phyloP scores from a whole-genome alignment of 2,329 filamentous ascomycete species.

The Stagonosporopsis vannaccii region DNA sequence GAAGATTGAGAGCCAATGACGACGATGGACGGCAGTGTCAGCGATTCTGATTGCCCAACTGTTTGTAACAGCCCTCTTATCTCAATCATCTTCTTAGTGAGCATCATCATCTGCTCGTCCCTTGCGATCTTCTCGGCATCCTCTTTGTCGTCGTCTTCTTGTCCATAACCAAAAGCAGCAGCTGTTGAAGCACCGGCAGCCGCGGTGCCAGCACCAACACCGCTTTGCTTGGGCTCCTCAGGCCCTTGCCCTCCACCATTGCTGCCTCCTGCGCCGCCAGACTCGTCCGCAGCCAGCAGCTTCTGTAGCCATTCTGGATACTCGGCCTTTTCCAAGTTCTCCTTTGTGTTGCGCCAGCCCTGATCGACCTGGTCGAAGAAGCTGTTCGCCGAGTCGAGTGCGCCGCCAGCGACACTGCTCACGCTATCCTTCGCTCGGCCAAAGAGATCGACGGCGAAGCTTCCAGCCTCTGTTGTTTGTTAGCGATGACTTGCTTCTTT shows the following conservation, averaged over 20 bases:
- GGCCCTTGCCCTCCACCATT: conserved; percentile 51
- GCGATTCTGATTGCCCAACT: conserved; percentile 86
- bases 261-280: conserved; percentile 49
- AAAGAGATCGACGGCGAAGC: conserved; percentile 78
- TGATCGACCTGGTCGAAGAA: conserved; percentile 79
- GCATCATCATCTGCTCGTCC: conserved; percentile 99
- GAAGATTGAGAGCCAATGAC: conserved; percentile 98
- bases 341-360: conserved; percentile 85
- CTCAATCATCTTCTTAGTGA: conserved; percentile 99
- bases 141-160: conserved; percentile 71
- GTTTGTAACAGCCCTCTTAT: conserved; percentile 90
- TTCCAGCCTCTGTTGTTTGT: conserved; percentile 70
- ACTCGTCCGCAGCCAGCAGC: conserved; percentile 60
- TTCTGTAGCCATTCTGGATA: conserved; percentile 79
- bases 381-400: conserved; percentile 76
- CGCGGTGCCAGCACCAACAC: conserved; percentile 57
- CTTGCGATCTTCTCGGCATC: conserved; percentile 71
- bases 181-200: conserved; percentile 75
- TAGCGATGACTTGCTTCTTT: conserved; percentile 39
- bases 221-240: conserved; percentile 61
- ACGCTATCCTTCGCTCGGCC: conserved; percentile 75
- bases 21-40: conserved; percentile 96
- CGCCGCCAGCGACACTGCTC: conserved; percentile 68
- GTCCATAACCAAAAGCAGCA: conserved; percentile 79
- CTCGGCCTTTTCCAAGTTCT: conserved; percentile 75